These are phyloP conservation scores for Dovyalis caffra DNA, from an alignment of 345 rosid genomes.

Conservation along the genomic window DNA sequence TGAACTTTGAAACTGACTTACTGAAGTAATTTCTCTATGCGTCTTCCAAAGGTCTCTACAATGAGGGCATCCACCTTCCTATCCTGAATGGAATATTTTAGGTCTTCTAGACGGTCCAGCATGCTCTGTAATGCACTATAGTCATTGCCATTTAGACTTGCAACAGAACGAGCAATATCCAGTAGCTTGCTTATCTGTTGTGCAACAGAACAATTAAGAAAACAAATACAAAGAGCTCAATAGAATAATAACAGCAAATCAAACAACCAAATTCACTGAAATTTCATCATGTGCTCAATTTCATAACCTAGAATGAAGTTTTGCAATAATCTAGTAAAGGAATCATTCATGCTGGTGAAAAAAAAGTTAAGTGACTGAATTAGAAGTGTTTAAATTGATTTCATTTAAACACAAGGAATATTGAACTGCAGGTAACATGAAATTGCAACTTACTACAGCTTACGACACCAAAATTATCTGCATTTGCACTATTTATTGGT, in stretches of 20 bases:
- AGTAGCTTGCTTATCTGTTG: slow-evolving; percentile 76
- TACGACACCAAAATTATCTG: neutral
- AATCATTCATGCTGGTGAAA: neutral
- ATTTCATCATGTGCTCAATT: neutral
- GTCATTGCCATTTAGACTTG: slow-evolving; percentile 63
- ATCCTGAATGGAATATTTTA: slow-evolving; percentile 89
- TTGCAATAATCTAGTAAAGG: neutral
- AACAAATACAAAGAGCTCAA: neutral
- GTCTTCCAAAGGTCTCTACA: slow-evolving; percentile 96
- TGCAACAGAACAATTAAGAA: slow-evolving; percentile 14
- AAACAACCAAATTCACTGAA: neutral
- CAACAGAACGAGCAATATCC: slow-evolving; percentile 74
- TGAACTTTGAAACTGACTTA: slow-evolving; percentile 31
- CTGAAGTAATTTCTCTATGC: slow-evolving; percentile 92
- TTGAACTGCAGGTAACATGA: neutral
- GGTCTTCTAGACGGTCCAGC: slow-evolving; percentile 77
- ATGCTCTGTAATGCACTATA: slow-evolving; percentile 63
- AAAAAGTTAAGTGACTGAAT: neutral
- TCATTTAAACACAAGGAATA: neutral
- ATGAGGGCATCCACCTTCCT: slow-evolving; percentile 92
- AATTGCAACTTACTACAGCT: neutral
- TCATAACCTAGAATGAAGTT: neutral
- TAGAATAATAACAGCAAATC: slow-evolving; percentile 8
- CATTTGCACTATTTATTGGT: neutral
- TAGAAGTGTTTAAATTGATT: neutral